Evolutionary conservation across 306 rosid species (phyloP).

Genomic region (Inga leiocalycina): DNA sequence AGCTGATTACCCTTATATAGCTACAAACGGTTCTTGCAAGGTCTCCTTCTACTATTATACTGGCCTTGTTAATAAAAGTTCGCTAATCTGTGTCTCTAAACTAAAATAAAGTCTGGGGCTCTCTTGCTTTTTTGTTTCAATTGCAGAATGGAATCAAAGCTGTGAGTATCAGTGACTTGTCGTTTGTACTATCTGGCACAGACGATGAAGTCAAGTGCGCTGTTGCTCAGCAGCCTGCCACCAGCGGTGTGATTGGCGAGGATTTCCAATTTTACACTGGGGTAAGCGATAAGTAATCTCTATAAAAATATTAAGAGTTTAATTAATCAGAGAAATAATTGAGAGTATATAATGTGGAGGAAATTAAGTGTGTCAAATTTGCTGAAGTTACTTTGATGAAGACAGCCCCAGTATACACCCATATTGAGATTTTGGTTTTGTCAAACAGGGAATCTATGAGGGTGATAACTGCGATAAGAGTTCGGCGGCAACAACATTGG

Average conservation of each 20-base stretch:
- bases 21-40: conserved; percentile 54
- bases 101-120: background rate
- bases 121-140: background rate
- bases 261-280: conserved; percentile 1
- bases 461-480: conserved; percentile 10
- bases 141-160: conserved; percentile 50
- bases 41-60: background rate
- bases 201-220: conserved; percentile 49
- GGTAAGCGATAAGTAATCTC: background rate
- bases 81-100: background rate
- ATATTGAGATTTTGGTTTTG: background rate
- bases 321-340: no score
- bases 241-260: conserved; percentile 50
- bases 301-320: no score
- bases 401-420: no score
- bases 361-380: no score
- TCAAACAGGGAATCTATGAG: conserved; percentile 17
- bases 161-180: conserved; percentile 54
- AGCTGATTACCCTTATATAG: conserved; percentile 57
- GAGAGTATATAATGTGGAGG: no score
- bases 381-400: no score
- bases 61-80: background rate
- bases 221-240: conserved; percentile 57
- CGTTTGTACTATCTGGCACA: conserved; percentile 41
- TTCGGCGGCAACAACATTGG: background rate